A percentile compares a stretch with the other conserved stretches of the same genome.
phyloP scores from a whole-genome alignment of 2,329 filamentous ascomycete genomes.

The Ophiostoma fasciatum region DNA sequence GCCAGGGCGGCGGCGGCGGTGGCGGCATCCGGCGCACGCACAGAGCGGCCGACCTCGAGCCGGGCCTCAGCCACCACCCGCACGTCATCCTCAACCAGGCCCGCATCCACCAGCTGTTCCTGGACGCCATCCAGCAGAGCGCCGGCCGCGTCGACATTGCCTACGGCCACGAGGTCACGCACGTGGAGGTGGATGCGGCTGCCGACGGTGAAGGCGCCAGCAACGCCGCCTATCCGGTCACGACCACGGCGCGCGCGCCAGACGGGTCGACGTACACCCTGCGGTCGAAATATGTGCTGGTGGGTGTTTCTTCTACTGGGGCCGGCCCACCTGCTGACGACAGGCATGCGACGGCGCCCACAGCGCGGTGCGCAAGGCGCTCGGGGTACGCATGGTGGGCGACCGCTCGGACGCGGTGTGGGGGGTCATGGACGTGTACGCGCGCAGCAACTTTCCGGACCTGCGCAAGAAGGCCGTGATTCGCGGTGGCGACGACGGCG shows the following conservation, averaged over 20 bases:
- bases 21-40: conserved; percentile 25
- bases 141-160: conserved; percentile 27
- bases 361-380: conserved; percentile 62
- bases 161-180: conserved; percentile 15
- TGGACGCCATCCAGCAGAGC: conserved; percentile 28
- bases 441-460: conserved; percentile 42
- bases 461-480: conserved; percentile 36
- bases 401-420: conserved; percentile 75
- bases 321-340: no score
- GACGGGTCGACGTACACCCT: no score
- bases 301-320: no score
- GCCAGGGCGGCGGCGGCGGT: no score
- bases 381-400: conserved; percentile 76
- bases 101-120: conserved; percentile 35
- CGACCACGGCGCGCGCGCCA: no score
- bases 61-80: conserved; percentile 34
- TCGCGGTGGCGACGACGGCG: no score
- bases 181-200: no score
- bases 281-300: no score
- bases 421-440: conserved; percentile 50
- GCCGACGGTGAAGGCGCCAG: no score
- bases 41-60: conserved; percentile 36
- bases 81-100: conserved; percentile 44
- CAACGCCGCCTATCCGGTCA: no score
- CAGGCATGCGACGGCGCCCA: no score